phyloP scores from a whole-genome alignment of 1,139 yeast genomes.

The Geotrichum australiense region DNA sequence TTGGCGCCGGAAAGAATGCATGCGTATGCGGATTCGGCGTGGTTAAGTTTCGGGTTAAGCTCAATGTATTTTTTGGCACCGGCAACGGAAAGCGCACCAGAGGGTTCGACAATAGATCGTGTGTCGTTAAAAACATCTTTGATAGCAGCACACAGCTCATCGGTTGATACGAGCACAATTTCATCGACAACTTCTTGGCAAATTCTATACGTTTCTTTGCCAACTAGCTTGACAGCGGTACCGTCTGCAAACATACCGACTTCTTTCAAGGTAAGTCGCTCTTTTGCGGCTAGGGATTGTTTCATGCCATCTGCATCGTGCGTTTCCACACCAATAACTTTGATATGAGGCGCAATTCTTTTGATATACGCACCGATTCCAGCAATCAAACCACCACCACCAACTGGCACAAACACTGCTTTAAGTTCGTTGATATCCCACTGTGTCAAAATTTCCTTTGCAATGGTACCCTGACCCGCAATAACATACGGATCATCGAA shows the following conservation, averaged over 20 bases:
- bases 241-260: slow-evolving; percentile 99
- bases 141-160: slow-evolving; percentile 95
- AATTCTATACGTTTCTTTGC: slow-evolving; percentile 85
- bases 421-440: slow-evolving; percentile 66
- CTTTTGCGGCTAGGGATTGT: slow-evolving; percentile 55
- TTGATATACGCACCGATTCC: slow-evolving; percentile 88
- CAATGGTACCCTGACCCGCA: slow-evolving; percentile 99
- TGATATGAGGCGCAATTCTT: slow-evolving; percentile 95
- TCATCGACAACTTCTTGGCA: slow-evolving; percentile 79
- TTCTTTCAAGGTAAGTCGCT: slow-evolving; percentile 49
- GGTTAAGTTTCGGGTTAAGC: slow-evolving; percentile 48
- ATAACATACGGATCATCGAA: slow-evolving; percentile 96
- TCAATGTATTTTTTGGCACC: slow-evolving; percentile 80
- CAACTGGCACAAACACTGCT: slow-evolving; percentile 89
- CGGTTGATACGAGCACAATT: slow-evolving; percentile 79
- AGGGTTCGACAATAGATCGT: slow-evolving; percentile 88
- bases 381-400: slow-evolving; percentile 95
- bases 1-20: slow-evolving; percentile 94
- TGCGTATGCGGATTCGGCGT: slow-evolving; percentile 54
- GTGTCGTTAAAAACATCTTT: slow-evolving; percentile 96
- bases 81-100: slow-evolving; percentile 95
- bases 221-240: slow-evolving; percentile 89
- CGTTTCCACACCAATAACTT: slow-evolving; percentile 93
- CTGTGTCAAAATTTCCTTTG: slow-evolving; percentile 86
- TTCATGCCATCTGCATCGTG: slow-evolving; percentile 88